phyloP scores from a whole-genome alignment of 768 basidiomycete genomes.

The Leccinum uliginosum region DNA sequence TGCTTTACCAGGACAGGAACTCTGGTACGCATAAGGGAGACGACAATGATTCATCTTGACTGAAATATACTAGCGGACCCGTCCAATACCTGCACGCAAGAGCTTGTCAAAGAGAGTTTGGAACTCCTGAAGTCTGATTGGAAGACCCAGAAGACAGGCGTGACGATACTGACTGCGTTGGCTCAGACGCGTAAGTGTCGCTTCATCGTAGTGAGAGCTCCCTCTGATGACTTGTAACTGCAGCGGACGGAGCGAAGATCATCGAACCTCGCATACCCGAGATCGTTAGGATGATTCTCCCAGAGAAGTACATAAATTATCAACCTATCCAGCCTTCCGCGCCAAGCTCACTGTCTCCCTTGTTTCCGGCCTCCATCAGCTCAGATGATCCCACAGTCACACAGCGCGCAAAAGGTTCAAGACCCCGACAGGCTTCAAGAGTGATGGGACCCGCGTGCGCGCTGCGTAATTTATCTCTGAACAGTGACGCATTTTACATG shows the following conservation, averaged over 20 bases:
- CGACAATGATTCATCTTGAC: no score
- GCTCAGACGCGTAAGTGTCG: slow-evolving; percentile 14
- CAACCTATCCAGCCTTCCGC: not conserved
- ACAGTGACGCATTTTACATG: slow-evolving; percentile 2
- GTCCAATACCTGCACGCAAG: slow-evolving; percentile 6
- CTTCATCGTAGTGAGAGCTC: not conserved
- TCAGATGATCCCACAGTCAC: not conserved
- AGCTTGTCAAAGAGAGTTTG: slow-evolving; percentile 14
- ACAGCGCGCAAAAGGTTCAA: not conserved
- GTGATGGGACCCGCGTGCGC: slow-evolving; percentile 26
- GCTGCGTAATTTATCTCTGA: slow-evolving; percentile 16
- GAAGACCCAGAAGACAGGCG: slow-evolving; percentile 21
- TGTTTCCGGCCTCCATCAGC: not conserved
- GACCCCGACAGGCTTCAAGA: slow-evolving; percentile 8
- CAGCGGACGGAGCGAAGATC: not conserved
- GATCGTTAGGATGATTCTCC: not conserved
- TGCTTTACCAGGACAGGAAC: slow-evolving; percentile 23
- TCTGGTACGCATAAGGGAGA: not conserved
- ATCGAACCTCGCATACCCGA: not conserved
- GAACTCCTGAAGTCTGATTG: slow-evolving; percentile 2
- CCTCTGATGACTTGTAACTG: not conserved
- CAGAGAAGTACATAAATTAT: slow-evolving; percentile 1
- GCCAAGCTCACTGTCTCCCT: not conserved
- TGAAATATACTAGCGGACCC: slow-evolving; percentile 5
- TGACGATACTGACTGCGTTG: slow-evolving; percentile 21